These are phyloP conservation scores for Astrephomene gubernaculifera DNA, from an alignment of 139 green algal genomes.

Conservation along the genomic window DNA sequence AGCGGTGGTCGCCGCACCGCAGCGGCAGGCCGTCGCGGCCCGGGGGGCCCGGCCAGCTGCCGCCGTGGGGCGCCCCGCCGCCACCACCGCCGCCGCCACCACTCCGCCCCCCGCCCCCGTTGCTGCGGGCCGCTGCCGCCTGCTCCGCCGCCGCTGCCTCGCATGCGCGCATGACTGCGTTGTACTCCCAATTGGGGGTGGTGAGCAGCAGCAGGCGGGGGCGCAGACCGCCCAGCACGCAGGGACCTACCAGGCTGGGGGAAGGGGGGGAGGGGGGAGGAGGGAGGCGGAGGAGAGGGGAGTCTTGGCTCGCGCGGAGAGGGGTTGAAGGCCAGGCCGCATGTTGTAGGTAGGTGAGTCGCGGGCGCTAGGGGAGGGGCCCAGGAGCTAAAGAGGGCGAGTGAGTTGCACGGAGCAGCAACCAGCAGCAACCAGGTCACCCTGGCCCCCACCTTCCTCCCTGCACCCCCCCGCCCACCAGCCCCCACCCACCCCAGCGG, in stretches of 20 bases:
- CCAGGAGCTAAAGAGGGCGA: too few species aligned
- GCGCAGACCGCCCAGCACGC: slow-evolving; percentile 62
- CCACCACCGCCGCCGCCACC: background rate
- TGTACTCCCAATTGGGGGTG: slow-evolving; percentile 83
- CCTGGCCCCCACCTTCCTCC: background rate
- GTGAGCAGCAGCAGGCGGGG: slow-evolving; percentile 67
- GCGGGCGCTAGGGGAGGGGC: too few species aligned
- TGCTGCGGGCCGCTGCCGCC: background rate
- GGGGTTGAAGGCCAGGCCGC: too few species aligned
- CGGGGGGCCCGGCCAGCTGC: slow-evolving; percentile 21
- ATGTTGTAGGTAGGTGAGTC: too few species aligned
- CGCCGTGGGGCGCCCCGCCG: background rate
- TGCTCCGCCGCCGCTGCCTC: background rate
- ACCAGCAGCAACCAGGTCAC: too few species aligned
- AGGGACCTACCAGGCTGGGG: slow-evolving; percentile 54
- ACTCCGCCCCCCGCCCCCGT: background rate
- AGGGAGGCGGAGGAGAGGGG: background rate
- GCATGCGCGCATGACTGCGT: slow-evolving; percentile 50
- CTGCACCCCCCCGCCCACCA: background rate
- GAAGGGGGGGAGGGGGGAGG: background rate
- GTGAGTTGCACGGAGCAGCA: too few species aligned
- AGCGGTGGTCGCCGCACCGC: slow-evolving; percentile 74
- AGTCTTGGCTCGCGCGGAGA: too few species aligned
- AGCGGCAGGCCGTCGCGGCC: slow-evolving; percentile 58
- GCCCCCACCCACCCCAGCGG: slow-evolving; percentile 47